These are phyloP conservation scores for Phytophthora nicotianae DNA, from an alignment of 352 stramenopile species.

Conservation along the genomic window DNA sequence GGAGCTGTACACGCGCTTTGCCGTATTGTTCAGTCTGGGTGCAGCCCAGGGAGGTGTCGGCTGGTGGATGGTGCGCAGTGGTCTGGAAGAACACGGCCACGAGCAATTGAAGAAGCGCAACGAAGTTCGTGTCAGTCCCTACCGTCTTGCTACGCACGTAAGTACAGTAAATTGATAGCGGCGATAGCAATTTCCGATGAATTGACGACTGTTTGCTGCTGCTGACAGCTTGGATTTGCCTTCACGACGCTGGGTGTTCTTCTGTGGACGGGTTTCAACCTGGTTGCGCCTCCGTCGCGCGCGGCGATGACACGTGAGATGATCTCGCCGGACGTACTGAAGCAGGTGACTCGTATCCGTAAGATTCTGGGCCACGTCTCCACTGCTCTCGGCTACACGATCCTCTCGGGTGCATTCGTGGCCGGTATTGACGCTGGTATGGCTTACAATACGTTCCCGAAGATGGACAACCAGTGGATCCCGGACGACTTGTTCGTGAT, in stretches of 20 bases:
- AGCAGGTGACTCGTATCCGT: constrained; percentile 65
- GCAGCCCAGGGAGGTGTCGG: constrained; percentile 88
- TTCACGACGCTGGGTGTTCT: constrained; percentile 96
- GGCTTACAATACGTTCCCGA: constrained; percentile 98
- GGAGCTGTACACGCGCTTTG: constrained; percentile 76
- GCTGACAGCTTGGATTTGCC: constrained; percentile 92
- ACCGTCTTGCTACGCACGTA: constrained; percentile 96
- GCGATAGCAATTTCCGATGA: background rate
- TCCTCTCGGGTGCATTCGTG: constrained; percentile 94
- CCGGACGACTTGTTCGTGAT: constrained; percentile 93
- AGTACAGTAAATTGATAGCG: constrained; percentile 9
- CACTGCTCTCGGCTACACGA: constrained; percentile 79
- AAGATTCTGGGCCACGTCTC: constrained; percentile 68
- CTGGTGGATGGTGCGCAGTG: constrained; percentile 99
- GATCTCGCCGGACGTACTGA: constrained; percentile 79
- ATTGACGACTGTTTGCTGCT: constrained; percentile 10
- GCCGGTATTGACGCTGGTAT: constrained; percentile 98
- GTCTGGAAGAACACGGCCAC: constrained; percentile 93
- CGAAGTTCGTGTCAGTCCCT: constrained; percentile 97
- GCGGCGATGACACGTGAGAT: constrained; percentile 71
- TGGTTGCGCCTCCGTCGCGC: constrained; percentile 80
- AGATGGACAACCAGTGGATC: constrained; percentile 96
- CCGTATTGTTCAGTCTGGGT: constrained; percentile 64
- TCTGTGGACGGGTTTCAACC: constrained; percentile 94
- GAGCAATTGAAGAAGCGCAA: constrained; percentile 81